Conservation (phyloP, 495 filamentous ascomycete genomes). For the Daldinia grandis region DNA sequence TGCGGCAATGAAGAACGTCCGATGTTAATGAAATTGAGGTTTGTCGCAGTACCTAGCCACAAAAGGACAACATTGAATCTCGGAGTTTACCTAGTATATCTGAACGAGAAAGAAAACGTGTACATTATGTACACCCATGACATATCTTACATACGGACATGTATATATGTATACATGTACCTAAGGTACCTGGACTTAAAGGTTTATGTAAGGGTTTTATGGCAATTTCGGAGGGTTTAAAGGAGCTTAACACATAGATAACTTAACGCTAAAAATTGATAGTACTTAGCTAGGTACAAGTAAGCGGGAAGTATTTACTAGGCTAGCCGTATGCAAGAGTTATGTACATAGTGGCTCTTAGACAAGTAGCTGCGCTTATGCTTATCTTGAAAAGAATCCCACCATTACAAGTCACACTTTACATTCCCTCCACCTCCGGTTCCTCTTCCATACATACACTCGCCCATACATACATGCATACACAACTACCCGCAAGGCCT, state of each 20-base stretch:
- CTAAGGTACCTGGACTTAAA: not conserved
- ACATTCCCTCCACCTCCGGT: too few relatives aligned
- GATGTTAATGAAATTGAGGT: not conserved
- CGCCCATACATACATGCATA: not conserved
- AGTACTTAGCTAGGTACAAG: not conserved
- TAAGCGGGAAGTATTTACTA: not conserved
- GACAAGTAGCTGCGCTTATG: constrained; percentile 17
- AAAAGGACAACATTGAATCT: not conserved
- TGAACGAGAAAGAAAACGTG: not conserved
- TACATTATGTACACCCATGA: not conserved
- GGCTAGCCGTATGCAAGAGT: not conserved
- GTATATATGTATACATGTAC: too few relatives aligned
- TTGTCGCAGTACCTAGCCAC: not conserved
- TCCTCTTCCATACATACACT: constrained; percentile 17
- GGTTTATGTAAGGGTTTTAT: not conserved
- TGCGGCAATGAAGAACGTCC: constrained; percentile 8
- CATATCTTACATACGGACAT: too few relatives aligned
- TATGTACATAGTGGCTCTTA: not conserved
- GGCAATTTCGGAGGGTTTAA: constrained; percentile 6
- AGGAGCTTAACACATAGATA: constrained; percentile 6
- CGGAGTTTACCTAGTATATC: not conserved
- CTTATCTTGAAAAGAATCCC: constrained; percentile 30
- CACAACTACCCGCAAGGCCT: constrained; percentile 11
- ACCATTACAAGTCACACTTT: constrained; percentile 14
- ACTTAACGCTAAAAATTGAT: constrained; percentile 1